Conservation (phyloP, 257 asterid genomes). For the Ballota nigra region DNA sequence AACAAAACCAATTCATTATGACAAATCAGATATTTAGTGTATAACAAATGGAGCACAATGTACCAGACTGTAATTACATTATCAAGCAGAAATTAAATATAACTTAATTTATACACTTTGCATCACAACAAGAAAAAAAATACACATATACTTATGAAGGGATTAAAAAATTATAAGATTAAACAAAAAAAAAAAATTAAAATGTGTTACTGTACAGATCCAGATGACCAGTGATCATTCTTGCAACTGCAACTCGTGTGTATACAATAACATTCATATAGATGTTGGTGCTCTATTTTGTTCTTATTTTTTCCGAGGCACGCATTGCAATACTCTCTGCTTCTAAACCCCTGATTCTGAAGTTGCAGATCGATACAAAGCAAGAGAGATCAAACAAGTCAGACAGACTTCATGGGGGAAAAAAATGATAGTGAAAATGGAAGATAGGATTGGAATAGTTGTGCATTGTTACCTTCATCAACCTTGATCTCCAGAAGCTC, state of each 20-base stretch:
- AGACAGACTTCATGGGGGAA: background rate
- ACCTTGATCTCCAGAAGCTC: constrained; percentile 88
- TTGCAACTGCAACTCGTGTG: constrained; percentile 17
- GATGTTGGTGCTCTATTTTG: background rate
- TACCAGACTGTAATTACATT: background rate
- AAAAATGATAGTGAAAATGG: background rate
- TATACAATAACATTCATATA: constrained; percentile 5
- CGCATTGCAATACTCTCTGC: background rate
- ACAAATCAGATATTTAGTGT: background rate
- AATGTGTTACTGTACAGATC: constrained; percentile 27
- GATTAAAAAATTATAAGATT: background rate
- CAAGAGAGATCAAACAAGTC: background rate
- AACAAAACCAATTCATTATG: background rate
- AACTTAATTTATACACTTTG: background rate
- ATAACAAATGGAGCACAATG: background rate
- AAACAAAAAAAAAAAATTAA: background rate
- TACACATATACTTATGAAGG: constrained; percentile 12
- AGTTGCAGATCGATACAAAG: background rate
- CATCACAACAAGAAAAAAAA: background rate
- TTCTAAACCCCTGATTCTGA: constrained; percentile 24
- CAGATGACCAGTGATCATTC: constrained; percentile 2
- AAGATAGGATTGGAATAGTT: background rate
- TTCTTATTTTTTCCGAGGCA: background rate
- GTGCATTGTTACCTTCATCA: constrained; percentile 48
- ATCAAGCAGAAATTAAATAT: background rate